Evolutionary conservation across 345 rosid species (phyloP).

Genomic region (Acer yangbiense): DNA sequence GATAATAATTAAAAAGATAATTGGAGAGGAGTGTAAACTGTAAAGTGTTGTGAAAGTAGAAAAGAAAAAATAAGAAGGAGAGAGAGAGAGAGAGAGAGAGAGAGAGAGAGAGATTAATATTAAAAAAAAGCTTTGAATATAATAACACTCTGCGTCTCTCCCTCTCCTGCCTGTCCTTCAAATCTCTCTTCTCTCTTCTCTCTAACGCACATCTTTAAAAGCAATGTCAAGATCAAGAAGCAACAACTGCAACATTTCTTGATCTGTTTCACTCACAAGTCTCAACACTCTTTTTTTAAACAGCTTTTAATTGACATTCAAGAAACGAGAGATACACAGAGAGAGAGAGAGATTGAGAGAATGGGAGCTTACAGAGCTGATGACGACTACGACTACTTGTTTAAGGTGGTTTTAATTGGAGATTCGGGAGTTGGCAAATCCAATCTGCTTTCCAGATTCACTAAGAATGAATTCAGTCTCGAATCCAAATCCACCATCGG

Average conservation of each 20-base stretch:
- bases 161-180: background rate
- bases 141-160: background rate
- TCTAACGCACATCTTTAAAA: background rate
- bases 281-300: background rate
- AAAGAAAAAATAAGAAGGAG: background rate
- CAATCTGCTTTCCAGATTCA: slow-evolving; percentile 39
- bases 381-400: slow-evolving; percentile 43
- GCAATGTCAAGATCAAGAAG: background rate
- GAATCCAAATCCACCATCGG: slow-evolving; percentile 49
- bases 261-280: background rate
- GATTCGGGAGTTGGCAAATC: slow-evolving; percentile 48
- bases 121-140: background rate
- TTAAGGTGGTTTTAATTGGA: slow-evolving; percentile 43
- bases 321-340: background rate
- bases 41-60: background rate
- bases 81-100: background rate
- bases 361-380: slow-evolving; percentile 43
- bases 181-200: background rate
- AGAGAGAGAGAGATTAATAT: background rate
- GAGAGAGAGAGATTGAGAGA: background rate
- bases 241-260: background rate
- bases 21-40: background rate
- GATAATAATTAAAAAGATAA: background rate
- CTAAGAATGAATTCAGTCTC: slow-evolving; percentile 41
- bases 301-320: background rate